Evolutionary conservation across 2,329 filamentous ascomycete genomes (phyloP).

Genomic region (Colletotrichum lindemuthianum): DNA sequence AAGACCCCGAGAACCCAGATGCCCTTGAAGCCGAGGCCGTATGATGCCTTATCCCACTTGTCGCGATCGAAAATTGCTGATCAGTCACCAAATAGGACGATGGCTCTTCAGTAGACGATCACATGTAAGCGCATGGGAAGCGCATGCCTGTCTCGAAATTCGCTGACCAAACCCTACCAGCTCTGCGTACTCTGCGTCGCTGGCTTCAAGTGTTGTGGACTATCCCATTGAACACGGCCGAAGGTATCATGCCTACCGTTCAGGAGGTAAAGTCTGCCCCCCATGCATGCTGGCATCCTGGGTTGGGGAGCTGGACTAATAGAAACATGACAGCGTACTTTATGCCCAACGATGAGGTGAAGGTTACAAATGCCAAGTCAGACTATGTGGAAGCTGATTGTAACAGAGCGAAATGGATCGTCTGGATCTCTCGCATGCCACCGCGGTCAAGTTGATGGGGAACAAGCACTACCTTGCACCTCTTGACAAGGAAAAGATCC

Average conservation of each 20-base stretch:
- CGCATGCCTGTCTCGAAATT: too few relatives aligned
- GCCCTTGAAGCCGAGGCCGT: too few relatives aligned
- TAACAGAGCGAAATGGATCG: constrained; percentile 39
- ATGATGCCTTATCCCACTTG: too few relatives aligned
- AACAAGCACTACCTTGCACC: constrained; percentile 44
- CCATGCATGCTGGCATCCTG: background rate
- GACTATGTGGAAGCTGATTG: too few relatives aligned
- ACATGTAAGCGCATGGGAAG: too few relatives aligned
- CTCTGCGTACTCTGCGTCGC: constrained; percentile 5
- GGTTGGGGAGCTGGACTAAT: background rate
- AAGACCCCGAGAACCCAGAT: too few relatives aligned
- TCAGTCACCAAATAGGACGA: too few relatives aligned
- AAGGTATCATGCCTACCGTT: constrained; percentile 27
- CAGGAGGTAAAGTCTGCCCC: constrained; percentile 30
- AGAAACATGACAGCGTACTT: background rate
- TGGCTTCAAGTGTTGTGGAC: constrained; percentile 13
- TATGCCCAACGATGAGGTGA: constrained; percentile 47
- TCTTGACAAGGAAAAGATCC: constrained; percentile 42
- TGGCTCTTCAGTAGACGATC: too few relatives aligned
- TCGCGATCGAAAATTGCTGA: too few relatives aligned
- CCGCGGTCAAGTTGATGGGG: constrained; percentile 42
- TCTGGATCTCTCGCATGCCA: constrained; percentile 49
- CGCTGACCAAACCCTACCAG: background rate
- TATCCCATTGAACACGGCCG: constrained; percentile 21
- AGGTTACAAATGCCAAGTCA: too few relatives aligned